phyloP scores from a whole-genome alignment of 805 yeast species.

The Blastobotrys attinorum region DNA sequence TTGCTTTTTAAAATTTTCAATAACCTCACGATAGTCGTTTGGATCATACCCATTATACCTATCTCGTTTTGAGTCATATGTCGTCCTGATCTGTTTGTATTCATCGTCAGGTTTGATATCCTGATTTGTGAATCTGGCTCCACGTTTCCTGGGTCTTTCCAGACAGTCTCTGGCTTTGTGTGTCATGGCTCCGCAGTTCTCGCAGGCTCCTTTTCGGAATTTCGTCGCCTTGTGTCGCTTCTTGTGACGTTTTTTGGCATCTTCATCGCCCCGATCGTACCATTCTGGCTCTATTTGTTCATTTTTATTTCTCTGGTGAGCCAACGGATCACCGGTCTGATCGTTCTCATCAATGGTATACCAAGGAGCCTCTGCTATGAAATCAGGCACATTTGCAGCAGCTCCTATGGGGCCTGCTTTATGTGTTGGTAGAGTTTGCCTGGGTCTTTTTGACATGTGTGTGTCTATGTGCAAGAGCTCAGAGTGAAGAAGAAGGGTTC shows the following conservation, averaged over 20 bases:
- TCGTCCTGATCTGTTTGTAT: slow-evolving; percentile 23
- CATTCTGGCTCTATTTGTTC: slow-evolving; percentile 19
- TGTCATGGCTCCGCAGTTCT: slow-evolving; percentile 49
- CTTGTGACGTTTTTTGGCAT: no score
- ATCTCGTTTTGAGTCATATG: slow-evolving; percentile 68
- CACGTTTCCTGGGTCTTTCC: slow-evolving; percentile 43
- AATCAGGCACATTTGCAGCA: slow-evolving; percentile 25
- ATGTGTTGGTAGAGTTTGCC: no score
- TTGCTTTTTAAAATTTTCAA: slow-evolving; percentile 21
- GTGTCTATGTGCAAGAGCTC: no score
- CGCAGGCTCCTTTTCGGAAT: slow-evolving; percentile 37
- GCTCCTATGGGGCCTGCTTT: no score
- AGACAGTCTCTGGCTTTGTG: slow-evolving; percentile 50
- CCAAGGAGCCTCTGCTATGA: slow-evolving; percentile 29
- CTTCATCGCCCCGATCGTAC: slow-evolving; percentile 27
- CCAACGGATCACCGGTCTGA: slow-evolving; percentile 16
- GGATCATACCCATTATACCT: slow-evolving; percentile 76
- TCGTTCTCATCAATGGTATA: slow-evolving; percentile 20
- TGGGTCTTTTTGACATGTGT: no score
- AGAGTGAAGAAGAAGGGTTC: no score
- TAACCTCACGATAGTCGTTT: slow-evolving; percentile 48
- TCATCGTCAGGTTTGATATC: slow-evolving; percentile 24
- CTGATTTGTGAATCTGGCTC: slow-evolving; percentile 30
- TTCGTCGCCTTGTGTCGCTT: slow-evolving; percentile 20
- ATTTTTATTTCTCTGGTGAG: slow-evolving; percentile 22